Evolutionary conservation across 129 eudicot species (phyloP).

Genomic region (Lonicera japonica): DNA sequence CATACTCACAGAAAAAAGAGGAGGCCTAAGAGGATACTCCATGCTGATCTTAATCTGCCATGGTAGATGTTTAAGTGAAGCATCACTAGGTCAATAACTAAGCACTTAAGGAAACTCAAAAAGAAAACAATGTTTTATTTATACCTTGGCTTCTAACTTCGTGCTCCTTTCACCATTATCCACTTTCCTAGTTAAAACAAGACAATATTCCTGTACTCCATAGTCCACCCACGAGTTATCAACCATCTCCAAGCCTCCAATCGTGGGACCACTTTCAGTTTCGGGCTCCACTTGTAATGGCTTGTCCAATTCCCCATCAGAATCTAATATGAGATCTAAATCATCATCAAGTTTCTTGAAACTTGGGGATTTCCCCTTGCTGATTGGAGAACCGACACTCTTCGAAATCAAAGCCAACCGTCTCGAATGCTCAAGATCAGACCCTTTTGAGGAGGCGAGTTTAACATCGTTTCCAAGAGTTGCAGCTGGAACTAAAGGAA

Average conservation of each 20-base stretch:
- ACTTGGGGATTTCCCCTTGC: conserved; percentile 61
- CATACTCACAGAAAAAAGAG: conserved; percentile 46
- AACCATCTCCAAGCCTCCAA: conserved; percentile 16
- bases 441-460: conserved; percentile 41
- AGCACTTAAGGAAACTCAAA: background rate
- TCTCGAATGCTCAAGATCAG: conserved; percentile 52
- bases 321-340: conserved; percentile 56
- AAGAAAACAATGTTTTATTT: conserved; percentile 4
- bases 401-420: conserved; percentile 56
- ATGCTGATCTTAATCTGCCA: conserved; percentile 61
- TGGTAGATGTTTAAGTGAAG: conserved; percentile 10
- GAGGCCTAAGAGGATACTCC: conserved; percentile 95
- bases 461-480: conserved; percentile 24
- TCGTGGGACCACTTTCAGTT: conserved; percentile 16
- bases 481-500: conserved; percentile 49
- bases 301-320: conserved; percentile 79
- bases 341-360: conserved; percentile 67
- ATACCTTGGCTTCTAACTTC: conserved; percentile 81
- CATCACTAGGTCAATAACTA: conserved; percentile 1
- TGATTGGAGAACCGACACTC: conserved; percentile 52
- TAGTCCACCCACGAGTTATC: conserved; percentile 55
- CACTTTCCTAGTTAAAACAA: conserved; percentile 46
- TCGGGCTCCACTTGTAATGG: conserved; percentile 39
- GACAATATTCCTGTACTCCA: conserved; percentile 55
- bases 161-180: conserved; percentile 32